These are phyloP conservation scores for Aspergillus sp. DNA, from an alignment of 2,329 filamentous ascomycete species.

Conservation along the genomic window DNA sequence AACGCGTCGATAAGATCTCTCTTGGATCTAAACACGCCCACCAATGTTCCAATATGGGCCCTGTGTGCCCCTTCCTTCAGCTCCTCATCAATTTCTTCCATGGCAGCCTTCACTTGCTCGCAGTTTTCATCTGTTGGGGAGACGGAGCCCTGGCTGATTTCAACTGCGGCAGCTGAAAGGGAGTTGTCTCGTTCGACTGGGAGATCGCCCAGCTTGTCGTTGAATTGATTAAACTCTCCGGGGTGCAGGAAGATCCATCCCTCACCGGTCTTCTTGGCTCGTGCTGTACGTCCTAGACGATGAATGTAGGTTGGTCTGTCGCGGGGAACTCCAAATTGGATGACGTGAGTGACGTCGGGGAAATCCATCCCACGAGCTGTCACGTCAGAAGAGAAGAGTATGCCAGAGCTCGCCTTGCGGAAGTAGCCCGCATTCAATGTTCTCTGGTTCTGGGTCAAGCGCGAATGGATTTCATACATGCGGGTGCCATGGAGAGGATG, in stretches of 20 bases:
- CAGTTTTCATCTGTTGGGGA: constrained; percentile 14
- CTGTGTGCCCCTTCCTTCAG: constrained; percentile 27
- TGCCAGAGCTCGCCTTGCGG: constrained; percentile 56
- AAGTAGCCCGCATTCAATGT: constrained; percentile 69
- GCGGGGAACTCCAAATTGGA: constrained; percentile 63
- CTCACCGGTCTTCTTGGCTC: constrained; percentile 59
- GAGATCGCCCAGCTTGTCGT: constrained; percentile 50
- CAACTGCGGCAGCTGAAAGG: constrained; percentile 32
- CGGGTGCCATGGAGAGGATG: constrained; percentile 28
- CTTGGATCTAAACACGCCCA: constrained; percentile 27
- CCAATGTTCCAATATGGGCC: constrained; percentile 16
- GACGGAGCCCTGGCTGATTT: constrained; percentile 15
- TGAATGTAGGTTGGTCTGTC: constrained; percentile 71
- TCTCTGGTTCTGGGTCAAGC: constrained; percentile 64
- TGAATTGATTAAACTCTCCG: constrained; percentile 47
- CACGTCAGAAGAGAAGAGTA: constrained; percentile 75
- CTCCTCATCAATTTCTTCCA: constrained; percentile 18
- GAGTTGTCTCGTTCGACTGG: constrained; percentile 48
- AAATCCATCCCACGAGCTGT: constrained; percentile 81
- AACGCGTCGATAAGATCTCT: constrained; percentile 38
- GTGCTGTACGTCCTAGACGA: constrained; percentile 69
- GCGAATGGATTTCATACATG: constrained; percentile 69
- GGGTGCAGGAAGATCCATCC: constrained; percentile 57
- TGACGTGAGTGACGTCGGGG: constrained; percentile 72
- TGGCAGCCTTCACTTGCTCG: constrained; percentile 40